A percentile compares a stretch with the other conserved stretches of the same genome.
phyloP scores from a whole-genome alignment of 1,139 yeast genomes.

The Protomyces gravidus region DNA sequence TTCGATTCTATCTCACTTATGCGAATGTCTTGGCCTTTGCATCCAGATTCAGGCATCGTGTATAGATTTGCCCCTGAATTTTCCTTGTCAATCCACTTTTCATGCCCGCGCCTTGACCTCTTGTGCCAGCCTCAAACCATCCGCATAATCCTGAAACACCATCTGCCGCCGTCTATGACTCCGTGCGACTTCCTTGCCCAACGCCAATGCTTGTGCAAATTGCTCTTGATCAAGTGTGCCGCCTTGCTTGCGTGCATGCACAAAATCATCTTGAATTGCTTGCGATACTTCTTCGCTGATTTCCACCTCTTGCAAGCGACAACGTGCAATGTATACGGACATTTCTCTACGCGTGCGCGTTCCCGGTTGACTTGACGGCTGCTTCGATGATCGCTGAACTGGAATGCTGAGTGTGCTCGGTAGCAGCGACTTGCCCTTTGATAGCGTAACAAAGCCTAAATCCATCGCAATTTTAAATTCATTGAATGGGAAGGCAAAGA shows the following conservation, averaged over 20 bases:
- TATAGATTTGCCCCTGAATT: no score
- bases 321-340: constrained; percentile 15
- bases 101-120: background rate
- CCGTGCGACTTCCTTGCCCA: constrained; percentile 27
- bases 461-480: constrained; percentile 29
- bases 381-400: constrained; percentile 3
- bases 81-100: no score
- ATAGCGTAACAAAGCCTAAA: constrained; percentile 23
- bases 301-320: constrained; percentile 8
- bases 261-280: constrained; percentile 30
- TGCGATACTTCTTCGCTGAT: constrained; percentile 28
- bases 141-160: constrained; percentile 24
- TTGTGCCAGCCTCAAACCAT: background rate
- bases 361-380: background rate
- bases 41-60: no score
- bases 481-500: constrained; percentile 30
- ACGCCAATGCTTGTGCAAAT: constrained; percentile 21
- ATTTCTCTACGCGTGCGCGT: background rate
- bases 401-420: constrained; percentile 23
- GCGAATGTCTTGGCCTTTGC: no score
- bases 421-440: constrained; percentile 30
- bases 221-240: constrained; percentile 25
- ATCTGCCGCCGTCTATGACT: constrained; percentile 24
- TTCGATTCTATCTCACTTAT: no score
- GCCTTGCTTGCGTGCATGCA: constrained; percentile 29